Percentiles rank a stretch among this genome's conserved stretches.
phyloP scores from a whole-genome alignment of 768 basidiomycete genomes.

The Trametes punicea region DNA sequence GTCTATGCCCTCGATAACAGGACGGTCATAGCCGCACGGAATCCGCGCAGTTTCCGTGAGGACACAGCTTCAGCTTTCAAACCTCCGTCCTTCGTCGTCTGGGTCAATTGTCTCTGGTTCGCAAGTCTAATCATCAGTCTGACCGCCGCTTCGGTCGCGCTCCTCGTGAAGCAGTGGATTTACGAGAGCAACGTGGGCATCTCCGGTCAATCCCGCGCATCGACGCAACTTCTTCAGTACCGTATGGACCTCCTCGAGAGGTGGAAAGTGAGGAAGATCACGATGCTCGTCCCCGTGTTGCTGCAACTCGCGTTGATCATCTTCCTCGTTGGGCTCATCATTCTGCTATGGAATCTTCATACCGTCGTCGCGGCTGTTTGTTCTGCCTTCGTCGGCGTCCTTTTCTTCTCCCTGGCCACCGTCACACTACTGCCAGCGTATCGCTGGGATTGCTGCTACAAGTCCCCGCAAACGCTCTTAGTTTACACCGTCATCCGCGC shows the following conservation, averaged over 20 bases:
- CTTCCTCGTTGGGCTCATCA: slow-evolving; percentile 25
- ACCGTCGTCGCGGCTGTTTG: slow-evolving; percentile 15
- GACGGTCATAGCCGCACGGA: neutral
- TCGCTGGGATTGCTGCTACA: slow-evolving; percentile 15
- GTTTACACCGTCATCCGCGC: neutral
- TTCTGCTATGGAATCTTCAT: slow-evolving; percentile 20
- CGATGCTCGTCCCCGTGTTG: slow-evolving; percentile 19
- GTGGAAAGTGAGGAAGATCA: slow-evolving; percentile 22
- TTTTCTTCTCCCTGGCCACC: slow-evolving; percentile 6
- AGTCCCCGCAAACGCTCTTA: slow-evolving; percentile 15
- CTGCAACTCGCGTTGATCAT: slow-evolving; percentile 22
- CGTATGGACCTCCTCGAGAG: slow-evolving; percentile 22
- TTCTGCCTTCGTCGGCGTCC: neutral
- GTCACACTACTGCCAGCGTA: slow-evolving; percentile 9
- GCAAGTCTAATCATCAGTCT: slow-evolving; percentile 26
- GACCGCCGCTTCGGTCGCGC: slow-evolving; percentile 23
- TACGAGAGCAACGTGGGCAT: slow-evolving; percentile 19
- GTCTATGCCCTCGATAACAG: neutral
- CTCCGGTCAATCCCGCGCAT: slow-evolving; percentile 23
- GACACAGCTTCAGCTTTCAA: neutral
- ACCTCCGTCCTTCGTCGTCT: slow-evolving; percentile 1
- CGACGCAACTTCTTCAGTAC: slow-evolving; percentile 23
- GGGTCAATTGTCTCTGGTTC: slow-evolving; percentile 27
- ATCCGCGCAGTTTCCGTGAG: neutral
- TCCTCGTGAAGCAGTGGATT: slow-evolving; percentile 29